Percentiles rank a stretch among this genome's conserved stretches.
Conservation (phyloP, 257 asterid genomes). For the Lithospermum erythrorhizon region DNA sequence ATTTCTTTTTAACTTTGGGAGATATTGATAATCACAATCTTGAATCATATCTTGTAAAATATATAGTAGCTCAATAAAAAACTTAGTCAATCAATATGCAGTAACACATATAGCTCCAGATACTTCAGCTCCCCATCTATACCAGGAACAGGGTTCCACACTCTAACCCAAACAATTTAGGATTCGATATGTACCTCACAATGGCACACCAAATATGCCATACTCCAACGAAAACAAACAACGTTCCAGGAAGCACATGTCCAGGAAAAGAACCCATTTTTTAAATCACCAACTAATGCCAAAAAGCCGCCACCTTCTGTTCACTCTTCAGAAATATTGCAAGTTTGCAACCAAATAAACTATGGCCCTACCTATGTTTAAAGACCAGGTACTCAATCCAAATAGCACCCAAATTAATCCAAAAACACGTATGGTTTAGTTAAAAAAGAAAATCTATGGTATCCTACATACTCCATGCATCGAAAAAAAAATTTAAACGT, state of each 20-base stretch:
- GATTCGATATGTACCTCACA: slow-evolving; percentile 52
- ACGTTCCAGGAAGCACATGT: slow-evolving; percentile 88
- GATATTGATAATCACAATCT: too few relatives aligned
- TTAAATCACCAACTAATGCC: neutral
- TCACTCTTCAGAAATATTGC: neutral
- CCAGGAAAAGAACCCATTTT: slow-evolving; percentile 95
- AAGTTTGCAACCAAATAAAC: too few relatives aligned
- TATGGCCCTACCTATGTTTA: too few relatives aligned
- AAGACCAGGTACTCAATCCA: neutral
- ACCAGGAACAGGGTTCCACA: slow-evolving; percentile 88
- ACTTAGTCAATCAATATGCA: too few relatives aligned
- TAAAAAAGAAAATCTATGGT: too few relatives aligned
- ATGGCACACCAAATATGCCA: slow-evolving; percentile 88
- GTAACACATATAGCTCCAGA: slow-evolving; percentile 93
- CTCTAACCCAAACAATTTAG: slow-evolving; percentile 65
- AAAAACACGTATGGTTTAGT: too few relatives aligned
- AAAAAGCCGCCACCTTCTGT: neutral
- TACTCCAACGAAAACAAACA: slow-evolving; percentile 68
- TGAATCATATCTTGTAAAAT: too few relatives aligned
- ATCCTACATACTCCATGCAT: too few relatives aligned
- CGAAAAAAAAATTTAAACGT: too few relatives aligned
- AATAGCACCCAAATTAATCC: too few relatives aligned
- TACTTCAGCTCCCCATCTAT: slow-evolving; percentile 58
- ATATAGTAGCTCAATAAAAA: too few relatives aligned
- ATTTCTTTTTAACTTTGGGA: too few relatives aligned